Base-by-base conservation (phyloP, 306 rosid species). In the Cicer arietinum region DNA sequence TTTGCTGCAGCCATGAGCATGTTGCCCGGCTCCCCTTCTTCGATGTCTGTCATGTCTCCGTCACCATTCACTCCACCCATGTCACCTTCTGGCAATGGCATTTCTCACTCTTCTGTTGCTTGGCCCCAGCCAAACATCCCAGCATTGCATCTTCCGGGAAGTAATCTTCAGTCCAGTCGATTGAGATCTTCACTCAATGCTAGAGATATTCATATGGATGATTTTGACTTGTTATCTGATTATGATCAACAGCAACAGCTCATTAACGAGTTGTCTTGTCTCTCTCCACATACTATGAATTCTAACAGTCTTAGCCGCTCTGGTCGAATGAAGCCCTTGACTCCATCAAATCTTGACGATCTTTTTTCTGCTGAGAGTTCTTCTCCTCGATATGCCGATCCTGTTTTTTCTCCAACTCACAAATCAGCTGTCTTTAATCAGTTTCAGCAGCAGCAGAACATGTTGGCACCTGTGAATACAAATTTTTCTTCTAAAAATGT, bases 61-160 rank as follows among this genome's bases (percentile, higher is more conserved):
- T 85, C 96, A 13, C 91, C 93, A 4, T 91, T 89, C 84, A 93
- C 96, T 52, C 97, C 98, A 7, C 96, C 96, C 0, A 86, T 93
- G 95, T 93, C 97, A 14, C 98, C 98, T 8, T 86, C 97, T 66
- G 94, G 83, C 10, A 89, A 87, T 67, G 98, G 91, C 84, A 90
- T 92, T 84, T 84, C 96, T 10, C 96, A 89, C 83, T 46, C 86
- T 4, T 82, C 94, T 6, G 72, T 78, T 58, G 86, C 86, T 56
- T 93, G 98, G 98, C 89, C 98, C 17, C 98, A 93, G 78, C 98
- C 95, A 8, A 93, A 93, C 67, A 91, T 93, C 44, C 98, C 98
- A 6, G 91, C 93, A 46, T 79, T 93, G 84, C 97, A 89, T 89
- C 96, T 93, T 18, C 90, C 97, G 0, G 96, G 93, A 74, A 91